Percentiles rank a stretch among this genome's conserved stretches.
These are phyloP conservation scores for Verticillium nubilum DNA, from an alignment of 2,329 filamentous ascomycete species.

Conservation along the genomic window DNA sequence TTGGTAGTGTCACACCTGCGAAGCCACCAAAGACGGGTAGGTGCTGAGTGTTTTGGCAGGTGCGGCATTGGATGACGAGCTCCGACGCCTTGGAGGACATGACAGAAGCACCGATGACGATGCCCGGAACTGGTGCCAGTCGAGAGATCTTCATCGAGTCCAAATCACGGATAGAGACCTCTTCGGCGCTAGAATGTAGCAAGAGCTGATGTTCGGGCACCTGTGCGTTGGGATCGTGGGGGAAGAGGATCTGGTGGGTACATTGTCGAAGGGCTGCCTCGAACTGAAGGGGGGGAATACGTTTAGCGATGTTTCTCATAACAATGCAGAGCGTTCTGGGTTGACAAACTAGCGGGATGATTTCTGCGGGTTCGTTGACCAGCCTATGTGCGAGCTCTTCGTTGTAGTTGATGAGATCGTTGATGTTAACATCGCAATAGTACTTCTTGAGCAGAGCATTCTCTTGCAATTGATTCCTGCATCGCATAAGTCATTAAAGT, in stretches of 20 bases:
- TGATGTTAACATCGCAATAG: constrained; percentile 94
- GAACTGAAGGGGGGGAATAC: constrained; percentile 52
- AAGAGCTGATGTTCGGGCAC: constrained; percentile 92
- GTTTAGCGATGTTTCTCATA: not conserved
- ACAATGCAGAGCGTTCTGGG: not conserved
- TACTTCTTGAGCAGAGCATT: constrained; percentile 93
- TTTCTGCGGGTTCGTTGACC: constrained; percentile 82
- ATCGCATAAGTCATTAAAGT: not conserved
- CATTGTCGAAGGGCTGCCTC: constrained; percentile 85
- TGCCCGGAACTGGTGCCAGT: constrained; percentile 93
- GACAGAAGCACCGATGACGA: constrained; percentile 94
- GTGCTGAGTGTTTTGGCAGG: constrained; percentile 67
- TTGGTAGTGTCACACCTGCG: constrained; percentile 76
- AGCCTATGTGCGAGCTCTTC: constrained; percentile 90
- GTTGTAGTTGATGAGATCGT: constrained; percentile 91
- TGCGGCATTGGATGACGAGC: constrained; percentile 82
- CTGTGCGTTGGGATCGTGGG: constrained; percentile 58
- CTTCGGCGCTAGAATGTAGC: constrained; percentile 83
- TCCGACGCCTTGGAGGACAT: constrained; percentile 92
- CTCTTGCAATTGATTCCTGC: constrained; percentile 87
- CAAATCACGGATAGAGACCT: constrained; percentile 89
- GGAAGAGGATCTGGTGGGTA: constrained; percentile 89
- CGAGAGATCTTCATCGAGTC: constrained; percentile 89
- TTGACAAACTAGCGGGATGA: constrained; percentile 74
- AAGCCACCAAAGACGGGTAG: constrained; percentile 80